These are phyloP conservation scores for Neoscytalidium dimidiatum DNA, from an alignment of 2,329 filamentous ascomycete genomes.

Conservation along the genomic window DNA sequence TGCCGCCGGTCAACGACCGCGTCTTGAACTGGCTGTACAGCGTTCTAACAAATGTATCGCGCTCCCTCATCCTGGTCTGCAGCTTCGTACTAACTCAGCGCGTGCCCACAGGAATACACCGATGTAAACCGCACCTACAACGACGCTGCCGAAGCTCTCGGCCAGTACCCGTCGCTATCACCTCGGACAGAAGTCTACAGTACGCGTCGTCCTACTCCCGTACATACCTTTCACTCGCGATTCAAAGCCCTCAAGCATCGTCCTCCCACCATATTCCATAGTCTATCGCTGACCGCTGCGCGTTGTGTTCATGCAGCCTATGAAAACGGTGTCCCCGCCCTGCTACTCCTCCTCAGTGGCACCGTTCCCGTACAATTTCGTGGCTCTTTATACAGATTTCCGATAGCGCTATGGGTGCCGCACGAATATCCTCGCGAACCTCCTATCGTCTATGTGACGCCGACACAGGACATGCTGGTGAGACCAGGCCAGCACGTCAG, in stretches of 20 bases:
- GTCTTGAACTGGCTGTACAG: slow-evolving; percentile 95
- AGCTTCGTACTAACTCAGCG: slow-evolving; percentile 32
- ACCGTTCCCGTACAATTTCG: slow-evolving; percentile 91
- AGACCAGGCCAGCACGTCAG: slow-evolving; percentile 94
- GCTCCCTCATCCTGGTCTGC: not conserved
- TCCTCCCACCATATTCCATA: not conserved
- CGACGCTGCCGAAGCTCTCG: slow-evolving; percentile 81
- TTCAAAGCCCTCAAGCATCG: not conserved
- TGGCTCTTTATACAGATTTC: slow-evolving; percentile 86
- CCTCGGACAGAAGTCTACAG: slow-evolving; percentile 95
- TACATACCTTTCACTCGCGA: slow-evolving; percentile 8
- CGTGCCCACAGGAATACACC: slow-evolving; percentile 73
- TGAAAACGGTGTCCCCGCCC: slow-evolving; percentile 80
- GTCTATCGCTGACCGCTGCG: not conserved
- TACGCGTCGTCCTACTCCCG: slow-evolving; percentile 50
- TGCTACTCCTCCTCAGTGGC: slow-evolving; percentile 83
- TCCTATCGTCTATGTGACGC: slow-evolving; percentile 85
- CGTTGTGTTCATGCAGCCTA: slow-evolving; percentile 62
- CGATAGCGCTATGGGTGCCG: slow-evolving; percentile 89
- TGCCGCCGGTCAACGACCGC: slow-evolving; percentile 78
- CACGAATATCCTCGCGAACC: slow-evolving; percentile 85
- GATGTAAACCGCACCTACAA: slow-evolving; percentile 92
- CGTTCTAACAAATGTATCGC: slow-evolving; percentile 62
- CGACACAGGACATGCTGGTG: slow-evolving; percentile 84
- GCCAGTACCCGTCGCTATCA: slow-evolving; percentile 75